Conservation (phyloP, 1,284 basidiomycete species). For the Crepidotus sp. region DNA sequence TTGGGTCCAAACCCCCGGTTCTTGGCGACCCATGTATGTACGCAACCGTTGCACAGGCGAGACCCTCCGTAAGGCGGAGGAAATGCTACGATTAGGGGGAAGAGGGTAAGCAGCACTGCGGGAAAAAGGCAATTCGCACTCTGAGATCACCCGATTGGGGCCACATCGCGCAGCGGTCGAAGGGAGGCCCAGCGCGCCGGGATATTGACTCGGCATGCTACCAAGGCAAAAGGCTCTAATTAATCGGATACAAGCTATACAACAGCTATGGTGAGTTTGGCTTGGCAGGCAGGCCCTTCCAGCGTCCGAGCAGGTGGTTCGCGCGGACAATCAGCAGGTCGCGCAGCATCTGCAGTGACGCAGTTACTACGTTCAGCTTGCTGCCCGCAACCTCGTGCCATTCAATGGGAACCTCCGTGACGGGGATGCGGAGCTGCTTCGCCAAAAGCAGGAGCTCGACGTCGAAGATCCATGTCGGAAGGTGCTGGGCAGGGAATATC, state of each 20-base stretch:
- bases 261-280: constrained; percentile 9
- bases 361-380: constrained; percentile 80
- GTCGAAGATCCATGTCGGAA: constrained; percentile 90
- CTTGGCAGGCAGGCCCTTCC: constrained; percentile 29
- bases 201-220: not conserved
- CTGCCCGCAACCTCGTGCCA: constrained; percentile 92
- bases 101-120: not conserved
- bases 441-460: constrained; percentile 91
- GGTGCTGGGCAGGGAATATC: constrained; percentile 79
- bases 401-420: constrained; percentile 78
- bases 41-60: not conserved
- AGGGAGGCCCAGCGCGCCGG: not conserved
- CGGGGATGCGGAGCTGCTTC: constrained; percentile 63
- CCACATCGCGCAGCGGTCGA: not conserved
- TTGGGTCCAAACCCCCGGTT: not conserved
- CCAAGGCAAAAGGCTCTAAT: constrained; percentile 3
- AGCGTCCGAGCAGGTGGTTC: constrained; percentile 73
- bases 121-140: not conserved
- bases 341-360: constrained; percentile 81
- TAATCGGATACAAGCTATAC: constrained; percentile 10
- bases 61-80: not conserved
- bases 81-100: not conserved
- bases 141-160: not conserved
- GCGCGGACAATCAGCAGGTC: constrained; percentile 79
- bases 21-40: constrained; percentile 1